Conservation (phyloP, 192 early-diverging fungal genomes). For the Phycomyces nitens region DNA sequence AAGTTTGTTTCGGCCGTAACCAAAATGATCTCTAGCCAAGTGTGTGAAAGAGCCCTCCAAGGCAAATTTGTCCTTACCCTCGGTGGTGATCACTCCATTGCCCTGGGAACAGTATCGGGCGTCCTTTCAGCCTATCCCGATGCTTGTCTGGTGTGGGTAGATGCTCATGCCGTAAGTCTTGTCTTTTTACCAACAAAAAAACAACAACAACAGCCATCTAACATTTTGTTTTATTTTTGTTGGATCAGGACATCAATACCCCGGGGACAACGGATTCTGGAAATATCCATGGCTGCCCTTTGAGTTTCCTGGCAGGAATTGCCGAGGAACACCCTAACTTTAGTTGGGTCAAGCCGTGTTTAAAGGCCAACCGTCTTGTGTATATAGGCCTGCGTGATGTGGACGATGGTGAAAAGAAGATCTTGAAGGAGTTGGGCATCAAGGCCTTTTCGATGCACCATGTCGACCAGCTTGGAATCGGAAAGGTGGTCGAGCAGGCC, state of each 20-base stretch:
- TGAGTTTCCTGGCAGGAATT: slow-evolving; percentile 85
- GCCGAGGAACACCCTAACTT: slow-evolving; percentile 63
- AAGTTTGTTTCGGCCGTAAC: slow-evolving; percentile 80
- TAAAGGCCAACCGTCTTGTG: slow-evolving; percentile 74
- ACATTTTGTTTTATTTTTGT: not conserved
- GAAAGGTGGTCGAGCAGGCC: slow-evolving; percentile 88
- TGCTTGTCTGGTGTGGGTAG: slow-evolving; percentile 92
- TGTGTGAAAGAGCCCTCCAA: slow-evolving; percentile 57
- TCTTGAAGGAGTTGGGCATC: slow-evolving; percentile 79
- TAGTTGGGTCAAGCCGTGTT: slow-evolving; percentile 75
- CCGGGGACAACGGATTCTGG: slow-evolving; percentile 81
- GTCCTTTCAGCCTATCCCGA: slow-evolving; percentile 67
- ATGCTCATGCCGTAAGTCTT: slow-evolving; percentile 81
- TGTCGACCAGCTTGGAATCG: slow-evolving; percentile 92
- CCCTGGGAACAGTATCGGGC: slow-evolving; percentile 86
- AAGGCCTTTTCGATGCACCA: slow-evolving; percentile 96
- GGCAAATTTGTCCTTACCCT: slow-evolving; percentile 86
- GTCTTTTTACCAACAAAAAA: not conserved
- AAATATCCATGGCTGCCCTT: slow-evolving; percentile 94
- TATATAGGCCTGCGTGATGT: slow-evolving; percentile 97
- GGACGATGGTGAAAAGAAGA: slow-evolving; percentile 82
- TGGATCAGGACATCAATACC: slow-evolving; percentile 85
- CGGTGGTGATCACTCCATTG: slow-evolving; percentile 95
- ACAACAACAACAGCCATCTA: not conserved
- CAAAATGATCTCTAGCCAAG: slow-evolving; percentile 57